Percentiles rank a stretch among this genome's conserved stretches.
Evolutionary conservation across 1,284 basidiomycete genomes (phyloP).

Genomic region (Ceratobasidium sp.): DNA sequence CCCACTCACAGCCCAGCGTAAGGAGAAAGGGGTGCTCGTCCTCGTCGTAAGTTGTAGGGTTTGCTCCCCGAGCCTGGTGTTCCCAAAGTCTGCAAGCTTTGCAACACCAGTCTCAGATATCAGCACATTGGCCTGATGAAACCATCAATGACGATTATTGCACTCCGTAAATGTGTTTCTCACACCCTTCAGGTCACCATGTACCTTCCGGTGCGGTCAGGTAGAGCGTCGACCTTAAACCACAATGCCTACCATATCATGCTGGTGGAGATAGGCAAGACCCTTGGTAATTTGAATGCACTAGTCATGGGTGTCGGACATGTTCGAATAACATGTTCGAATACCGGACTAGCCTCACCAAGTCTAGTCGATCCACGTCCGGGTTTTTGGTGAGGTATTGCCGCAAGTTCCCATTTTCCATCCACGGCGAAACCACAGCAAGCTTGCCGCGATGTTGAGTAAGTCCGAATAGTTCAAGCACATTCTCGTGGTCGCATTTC

Average conservation of each 20-base stretch:
- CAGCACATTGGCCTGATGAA: neutral
- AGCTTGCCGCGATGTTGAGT: neutral
- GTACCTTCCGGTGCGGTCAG: neutral
- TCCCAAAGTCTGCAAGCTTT: slow-evolving; percentile 1
- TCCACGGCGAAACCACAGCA: neutral
- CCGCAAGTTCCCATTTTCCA: neutral
- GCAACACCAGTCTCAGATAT: neutral
- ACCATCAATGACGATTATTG: neutral
- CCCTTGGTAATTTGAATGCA: neutral
- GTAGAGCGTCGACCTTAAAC: too few species aligned
- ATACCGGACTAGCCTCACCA: neutral
- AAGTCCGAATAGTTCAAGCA: neutral
- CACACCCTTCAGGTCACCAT: neutral
- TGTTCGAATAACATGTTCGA: neutral
- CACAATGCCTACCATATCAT: neutral
- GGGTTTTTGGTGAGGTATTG: neutral
- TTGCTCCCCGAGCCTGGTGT: neutral
- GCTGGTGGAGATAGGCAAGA: neutral
- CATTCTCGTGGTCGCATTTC: neutral
- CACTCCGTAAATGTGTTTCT: neutral
- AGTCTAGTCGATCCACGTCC: neutral
- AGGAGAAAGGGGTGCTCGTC: neutral
- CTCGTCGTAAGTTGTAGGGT: neutral
- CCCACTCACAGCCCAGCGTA: neutral
- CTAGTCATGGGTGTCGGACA: neutral